These are phyloP conservation scores for Stachybotrys echinatus DNA, from an alignment of 2,329 filamentous ascomycete species.

Conservation along the genomic window DNA sequence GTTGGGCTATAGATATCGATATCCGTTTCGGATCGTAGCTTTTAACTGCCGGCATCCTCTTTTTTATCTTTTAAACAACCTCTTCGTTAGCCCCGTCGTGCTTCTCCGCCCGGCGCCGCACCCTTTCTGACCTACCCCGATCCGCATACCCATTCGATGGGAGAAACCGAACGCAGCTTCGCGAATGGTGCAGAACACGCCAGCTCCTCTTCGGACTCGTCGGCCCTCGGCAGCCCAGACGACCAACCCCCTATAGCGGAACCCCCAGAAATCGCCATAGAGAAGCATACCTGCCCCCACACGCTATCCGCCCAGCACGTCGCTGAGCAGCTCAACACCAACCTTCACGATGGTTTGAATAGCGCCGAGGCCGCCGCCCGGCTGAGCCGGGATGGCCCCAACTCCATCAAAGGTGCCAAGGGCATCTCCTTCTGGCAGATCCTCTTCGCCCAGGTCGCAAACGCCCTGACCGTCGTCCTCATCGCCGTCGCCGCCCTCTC, in stretches of 20 bases:
- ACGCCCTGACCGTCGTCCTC: constrained; percentile 70
- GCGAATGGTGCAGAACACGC: constrained; percentile 36
- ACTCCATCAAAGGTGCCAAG: constrained; percentile 66
- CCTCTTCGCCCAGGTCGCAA: constrained; percentile 70
- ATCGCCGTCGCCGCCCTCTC: constrained; percentile 68
- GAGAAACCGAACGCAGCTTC: constrained; percentile 27
- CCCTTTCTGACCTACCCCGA: constrained; percentile 20
- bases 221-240: constrained; percentile 27
- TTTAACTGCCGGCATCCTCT: too few relatives aligned
- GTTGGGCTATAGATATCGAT: too few relatives aligned
- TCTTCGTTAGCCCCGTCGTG: constrained; percentile 5
- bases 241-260: constrained; percentile 35
- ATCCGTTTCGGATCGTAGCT: too few relatives aligned
- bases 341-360: constrained; percentile 55
- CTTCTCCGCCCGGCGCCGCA: background rate
- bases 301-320: constrained; percentile 28
- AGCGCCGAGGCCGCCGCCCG: constrained; percentile 58
- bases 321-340: constrained; percentile 33
- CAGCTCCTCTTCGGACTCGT: constrained; percentile 31
- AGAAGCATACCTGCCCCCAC: constrained; percentile 28
- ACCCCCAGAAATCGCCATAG: constrained; percentile 28
- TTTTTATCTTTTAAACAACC: background rate
- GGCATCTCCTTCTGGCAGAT: constrained; percentile 70
- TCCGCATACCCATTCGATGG: constrained; percentile 27
- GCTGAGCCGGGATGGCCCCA: constrained; percentile 61